A percentile compares a stretch with the other conserved stretches of the same genome.
Evolutionary conservation across 306 rosid species (phyloP).

Genomic region (Parietaria judaica): DNA sequence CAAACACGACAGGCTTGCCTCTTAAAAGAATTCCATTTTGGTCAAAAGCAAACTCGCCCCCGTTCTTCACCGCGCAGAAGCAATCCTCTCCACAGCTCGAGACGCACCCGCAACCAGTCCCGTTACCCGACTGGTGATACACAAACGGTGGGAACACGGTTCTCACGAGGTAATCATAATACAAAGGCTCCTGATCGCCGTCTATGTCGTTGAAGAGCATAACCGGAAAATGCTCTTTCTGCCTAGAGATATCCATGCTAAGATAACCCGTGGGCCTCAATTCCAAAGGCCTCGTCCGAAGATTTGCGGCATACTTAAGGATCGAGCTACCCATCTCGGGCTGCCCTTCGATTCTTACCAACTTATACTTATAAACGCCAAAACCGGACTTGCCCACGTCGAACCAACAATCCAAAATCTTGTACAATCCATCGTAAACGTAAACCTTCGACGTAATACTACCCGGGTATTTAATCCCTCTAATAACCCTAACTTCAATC

Average conservation of each 20-base stretch:
- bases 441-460: slow-evolving; percentile 53
- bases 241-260: slow-evolving; percentile 54
- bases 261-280: slow-evolving; percentile 50
- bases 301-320: slow-evolving; percentile 49
- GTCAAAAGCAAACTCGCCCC: slow-evolving; percentile 62
- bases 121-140: slow-evolving; percentile 46
- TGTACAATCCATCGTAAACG: slow-evolving; percentile 88
- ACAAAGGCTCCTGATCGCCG: slow-evolving; percentile 45
- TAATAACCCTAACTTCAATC: slow-evolving; percentile 84
- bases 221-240: slow-evolving; percentile 46
- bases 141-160: slow-evolving; percentile 61
- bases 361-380: slow-evolving; percentile 80
- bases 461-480: slow-evolving; percentile 53
- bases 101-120: slow-evolving; percentile 62
- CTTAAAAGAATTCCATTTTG: slow-evolving; percentile 57
- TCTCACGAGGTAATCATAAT: slow-evolving; percentile 53
- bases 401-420: slow-evolving; percentile 71
- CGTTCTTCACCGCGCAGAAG: slow-evolving; percentile 75
- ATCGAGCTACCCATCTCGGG: slow-evolving; percentile 73
- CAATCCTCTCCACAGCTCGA: slow-evolving; percentile 51
- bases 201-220: slow-evolving; percentile 76
- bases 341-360: slow-evolving; percentile 75
- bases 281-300: slow-evolving; percentile 38
- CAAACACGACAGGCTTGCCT: slow-evolving; percentile 84
- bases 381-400: slow-evolving; percentile 93